Evolutionary conservation across 2,329 filamentous ascomycete species (phyloP).

Genomic region (Colletotrichum liaoningense): DNA sequence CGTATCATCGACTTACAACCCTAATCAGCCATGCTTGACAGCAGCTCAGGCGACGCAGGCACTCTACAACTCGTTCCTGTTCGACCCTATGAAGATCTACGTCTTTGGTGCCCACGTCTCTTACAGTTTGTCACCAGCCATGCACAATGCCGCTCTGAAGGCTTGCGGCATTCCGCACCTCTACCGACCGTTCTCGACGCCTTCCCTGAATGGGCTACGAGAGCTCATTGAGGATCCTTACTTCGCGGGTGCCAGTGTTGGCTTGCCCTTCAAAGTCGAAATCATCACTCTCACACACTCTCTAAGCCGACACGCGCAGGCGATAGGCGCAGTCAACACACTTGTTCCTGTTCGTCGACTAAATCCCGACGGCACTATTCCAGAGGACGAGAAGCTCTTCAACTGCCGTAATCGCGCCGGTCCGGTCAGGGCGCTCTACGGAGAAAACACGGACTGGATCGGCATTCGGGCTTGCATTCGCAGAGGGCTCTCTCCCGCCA

Average conservation of each 20-base stretch:
- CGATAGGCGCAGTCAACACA: slow-evolving; percentile 82
- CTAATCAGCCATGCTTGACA: slow-evolving; percentile 57
- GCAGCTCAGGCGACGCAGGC: slow-evolving; percentile 72
- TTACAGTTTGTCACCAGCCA: slow-evolving; percentile 80
- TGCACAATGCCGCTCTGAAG: slow-evolving; percentile 79
- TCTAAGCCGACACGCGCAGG: slow-evolving; percentile 77
- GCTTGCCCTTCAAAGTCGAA: slow-evolving; percentile 80
- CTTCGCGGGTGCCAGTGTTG: slow-evolving; percentile 79
- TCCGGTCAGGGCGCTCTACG: slow-evolving; percentile 76
- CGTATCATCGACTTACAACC: slow-evolving; percentile 38
- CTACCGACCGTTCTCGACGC: slow-evolving; percentile 73
- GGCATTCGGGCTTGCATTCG: slow-evolving; percentile 80
- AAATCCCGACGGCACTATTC: slow-evolving; percentile 66
- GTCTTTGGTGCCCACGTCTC: slow-evolving; percentile 79
- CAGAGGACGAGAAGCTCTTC: slow-evolving; percentile 64
- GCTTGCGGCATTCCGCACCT: slow-evolving; percentile 76
- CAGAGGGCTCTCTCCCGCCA: slow-evolving; percentile 78
- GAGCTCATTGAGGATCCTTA: slow-evolving; percentile 72
- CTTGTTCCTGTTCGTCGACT: slow-evolving; percentile 76
- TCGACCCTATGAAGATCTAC: slow-evolving; percentile 77
- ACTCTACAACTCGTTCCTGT: slow-evolving; percentile 74
- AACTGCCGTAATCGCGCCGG: slow-evolving; percentile 72
- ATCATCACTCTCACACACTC: slow-evolving; percentile 76
- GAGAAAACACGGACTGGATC: slow-evolving; percentile 86
- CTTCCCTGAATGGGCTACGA: slow-evolving; percentile 71